These are phyloP conservation scores for Penicillium oxalicum DNA, from an alignment of 2,329 filamentous ascomycete genomes.

Conservation along the genomic window DNA sequence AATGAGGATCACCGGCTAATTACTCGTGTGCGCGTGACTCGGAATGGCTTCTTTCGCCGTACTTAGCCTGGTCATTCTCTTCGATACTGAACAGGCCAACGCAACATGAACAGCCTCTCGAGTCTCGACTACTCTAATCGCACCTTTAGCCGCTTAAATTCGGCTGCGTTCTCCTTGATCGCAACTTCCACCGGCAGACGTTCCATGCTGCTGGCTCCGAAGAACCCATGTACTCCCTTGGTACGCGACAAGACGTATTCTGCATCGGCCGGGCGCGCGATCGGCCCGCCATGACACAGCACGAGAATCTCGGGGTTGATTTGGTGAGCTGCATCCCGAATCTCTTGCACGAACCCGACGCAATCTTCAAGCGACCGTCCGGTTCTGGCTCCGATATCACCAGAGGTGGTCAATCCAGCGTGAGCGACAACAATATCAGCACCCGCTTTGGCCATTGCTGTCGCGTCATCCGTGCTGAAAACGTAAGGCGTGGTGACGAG, in stretches of 20 bases:
- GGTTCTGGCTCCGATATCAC: conserved; percentile 58
- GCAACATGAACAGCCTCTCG: not conserved
- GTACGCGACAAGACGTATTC: conserved; percentile 56
- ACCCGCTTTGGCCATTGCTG: conserved; percentile 57
- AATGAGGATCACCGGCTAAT: conserved; percentile 11
- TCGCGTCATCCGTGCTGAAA: conserved; percentile 57
- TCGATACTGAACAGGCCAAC: not conserved
- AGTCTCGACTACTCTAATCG: conserved; percentile 2
- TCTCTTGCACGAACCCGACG: conserved; percentile 56
- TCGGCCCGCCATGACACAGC: conserved; percentile 65
- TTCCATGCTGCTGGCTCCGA: conserved; percentile 64
- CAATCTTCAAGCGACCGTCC: conserved; percentile 60
- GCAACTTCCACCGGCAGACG: conserved; percentile 62
- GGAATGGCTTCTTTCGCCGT: not conserved
- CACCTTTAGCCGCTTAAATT: conserved; percentile 46
- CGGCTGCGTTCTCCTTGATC: conserved; percentile 53
- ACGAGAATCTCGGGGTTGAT: conserved; percentile 58
- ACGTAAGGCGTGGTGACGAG: conserved; percentile 66
- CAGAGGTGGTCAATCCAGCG: conserved; percentile 61
- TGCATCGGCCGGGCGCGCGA: conserved; percentile 59
- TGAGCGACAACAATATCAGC: conserved; percentile 64
- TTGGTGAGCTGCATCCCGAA: conserved; percentile 54
- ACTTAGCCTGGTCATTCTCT: not conserved
- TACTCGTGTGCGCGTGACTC: not conserved
- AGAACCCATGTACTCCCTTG: conserved; percentile 64